Evolutionary conservation across 495 filamentous ascomycete genomes (phyloP).

Genomic region (Coniosporium apollinis): DNA sequence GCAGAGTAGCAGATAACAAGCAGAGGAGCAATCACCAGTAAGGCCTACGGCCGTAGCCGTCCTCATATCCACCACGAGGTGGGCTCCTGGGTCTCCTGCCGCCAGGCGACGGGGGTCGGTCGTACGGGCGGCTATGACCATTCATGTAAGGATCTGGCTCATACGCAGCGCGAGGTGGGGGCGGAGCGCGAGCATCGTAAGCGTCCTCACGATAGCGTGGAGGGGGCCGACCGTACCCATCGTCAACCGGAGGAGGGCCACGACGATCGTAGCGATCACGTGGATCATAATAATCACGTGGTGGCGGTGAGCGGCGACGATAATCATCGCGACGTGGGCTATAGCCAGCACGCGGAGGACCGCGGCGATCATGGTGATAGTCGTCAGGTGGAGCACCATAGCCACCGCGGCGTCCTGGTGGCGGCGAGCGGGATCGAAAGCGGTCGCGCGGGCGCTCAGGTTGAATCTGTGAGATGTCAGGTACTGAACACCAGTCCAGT

Average conservation of each 20-base stretch:
- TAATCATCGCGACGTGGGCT: conserved; percentile 68
- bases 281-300: conserved; percentile 74
- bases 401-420: conserved; percentile 30
- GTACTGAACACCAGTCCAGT: not conserved
- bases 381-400: conserved; percentile 45
- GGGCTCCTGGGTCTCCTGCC: conserved; percentile 20
- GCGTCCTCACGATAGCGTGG: conserved; percentile 20
- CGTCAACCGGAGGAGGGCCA: conserved; percentile 44
- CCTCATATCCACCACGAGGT: conserved; percentile 15
- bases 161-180: conserved; percentile 35
- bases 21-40: conserved; percentile 21
- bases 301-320: conserved; percentile 62
- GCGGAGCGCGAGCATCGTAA: conserved; percentile 22
- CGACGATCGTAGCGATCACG: conserved; percentile 55
- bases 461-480: conserved; percentile 37
- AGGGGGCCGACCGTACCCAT: conserved; percentile 57
- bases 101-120: conserved; percentile 42
- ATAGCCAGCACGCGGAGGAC: conserved; percentile 64
- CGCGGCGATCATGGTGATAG: conserved; percentile 45
- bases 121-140: conserved; percentile 37
- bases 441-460: conserved; percentile 53
- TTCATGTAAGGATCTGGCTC: conserved; percentile 49
- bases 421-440: conserved; percentile 58
- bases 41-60: conserved; percentile 17
- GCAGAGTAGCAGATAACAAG: too few relatives aligned